Percentiles rank a stretch among this genome's conserved stretches.
phyloP scores from a whole-genome alignment of 495 filamentous ascomycete genomes.

The Zalerion maritima region DNA sequence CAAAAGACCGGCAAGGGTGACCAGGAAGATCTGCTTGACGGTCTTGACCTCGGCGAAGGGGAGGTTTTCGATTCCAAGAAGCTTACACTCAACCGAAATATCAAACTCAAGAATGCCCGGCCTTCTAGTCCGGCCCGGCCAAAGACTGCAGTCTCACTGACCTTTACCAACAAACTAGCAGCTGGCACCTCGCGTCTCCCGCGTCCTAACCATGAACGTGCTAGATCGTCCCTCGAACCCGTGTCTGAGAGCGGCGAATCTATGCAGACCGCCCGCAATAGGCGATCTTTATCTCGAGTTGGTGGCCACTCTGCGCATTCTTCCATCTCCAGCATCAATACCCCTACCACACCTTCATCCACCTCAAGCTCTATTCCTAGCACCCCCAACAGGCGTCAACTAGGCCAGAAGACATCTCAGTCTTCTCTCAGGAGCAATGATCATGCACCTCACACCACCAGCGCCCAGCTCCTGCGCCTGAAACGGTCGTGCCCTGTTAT shows the following conservation, averaged over 20 bases:
- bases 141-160: slow-evolving; percentile 70
- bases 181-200: slow-evolving; percentile 36
- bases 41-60: slow-evolving; percentile 72
- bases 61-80: slow-evolving; percentile 69
- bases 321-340: slow-evolving; percentile 40
- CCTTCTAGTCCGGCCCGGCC: slow-evolving; percentile 49
- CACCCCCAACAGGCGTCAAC: slow-evolving; percentile 43
- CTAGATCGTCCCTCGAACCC: slow-evolving; percentile 70
- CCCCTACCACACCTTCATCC: slow-evolving; percentile 42
- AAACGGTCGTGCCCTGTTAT: slow-evolving; percentile 84
- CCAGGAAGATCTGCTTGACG: slow-evolving; percentile 75
- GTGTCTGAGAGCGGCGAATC: slow-evolving; percentile 83
- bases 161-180: slow-evolving; percentile 64
- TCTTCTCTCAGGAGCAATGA: slow-evolving; percentile 30
- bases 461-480: slow-evolving; percentile 57
- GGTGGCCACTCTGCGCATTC: slow-evolving; percentile 49
- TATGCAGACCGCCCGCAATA: slow-evolving; percentile 29
- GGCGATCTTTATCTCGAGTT: slow-evolving; percentile 49
- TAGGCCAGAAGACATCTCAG: slow-evolving; percentile 41
- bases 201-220: slow-evolving; percentile 46
- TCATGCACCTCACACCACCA: slow-evolving; percentile 58
- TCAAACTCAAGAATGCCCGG: slow-evolving; percentile 63
- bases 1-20: slow-evolving; percentile 23
- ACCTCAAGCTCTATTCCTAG: slow-evolving; percentile 38
- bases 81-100: slow-evolving; percentile 78